phyloP scores from a whole-genome alignment of 208 protist genomes.

The Trypanosoma mega region DNA sequence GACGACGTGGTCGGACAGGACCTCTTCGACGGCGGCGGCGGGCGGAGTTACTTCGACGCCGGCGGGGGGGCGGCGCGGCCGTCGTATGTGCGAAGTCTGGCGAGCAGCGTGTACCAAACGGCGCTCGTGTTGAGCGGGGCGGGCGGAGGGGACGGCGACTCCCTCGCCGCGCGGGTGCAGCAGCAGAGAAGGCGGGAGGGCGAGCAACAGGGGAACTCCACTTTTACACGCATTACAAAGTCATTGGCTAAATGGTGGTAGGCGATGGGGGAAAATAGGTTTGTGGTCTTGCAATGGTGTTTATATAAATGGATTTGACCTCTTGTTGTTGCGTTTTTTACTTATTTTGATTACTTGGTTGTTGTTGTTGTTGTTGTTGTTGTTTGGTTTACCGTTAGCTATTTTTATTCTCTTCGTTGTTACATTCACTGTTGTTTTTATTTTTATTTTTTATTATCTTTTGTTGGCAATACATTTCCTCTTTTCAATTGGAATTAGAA shows the following conservation, averaged over 20 bases:
- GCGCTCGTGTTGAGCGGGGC: constrained; percentile 58
- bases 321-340: not conserved
- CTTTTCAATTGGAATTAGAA: too few species aligned
- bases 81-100: constrained; percentile 56
- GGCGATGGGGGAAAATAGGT: constrained; percentile 1
- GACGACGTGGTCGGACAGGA: constrained; percentile 32
- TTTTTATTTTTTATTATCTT: too few species aligned
- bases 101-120: constrained; percentile 59
- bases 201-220: constrained; percentile 17
- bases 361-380: too few species aligned
- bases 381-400: too few species aligned
- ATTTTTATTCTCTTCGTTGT: too few species aligned
- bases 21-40: constrained; percentile 22
- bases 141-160: constrained; percentile 19
- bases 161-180: constrained; percentile 56
- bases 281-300: not conserved
- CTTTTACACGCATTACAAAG: constrained; percentile 45
- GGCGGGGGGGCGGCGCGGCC: constrained; percentile 23
- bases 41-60: constrained; percentile 61
- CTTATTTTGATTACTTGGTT: too few species aligned
- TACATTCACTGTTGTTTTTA: too few species aligned
- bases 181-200: constrained; percentile 48
- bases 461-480: too few species aligned
- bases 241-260: constrained; percentile 76
- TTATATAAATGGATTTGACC: not conserved